These are phyloP conservation scores for Aspergillus sp. DNA, from an alignment of 2,329 filamentous ascomycete species.

Conservation along the genomic window DNA sequence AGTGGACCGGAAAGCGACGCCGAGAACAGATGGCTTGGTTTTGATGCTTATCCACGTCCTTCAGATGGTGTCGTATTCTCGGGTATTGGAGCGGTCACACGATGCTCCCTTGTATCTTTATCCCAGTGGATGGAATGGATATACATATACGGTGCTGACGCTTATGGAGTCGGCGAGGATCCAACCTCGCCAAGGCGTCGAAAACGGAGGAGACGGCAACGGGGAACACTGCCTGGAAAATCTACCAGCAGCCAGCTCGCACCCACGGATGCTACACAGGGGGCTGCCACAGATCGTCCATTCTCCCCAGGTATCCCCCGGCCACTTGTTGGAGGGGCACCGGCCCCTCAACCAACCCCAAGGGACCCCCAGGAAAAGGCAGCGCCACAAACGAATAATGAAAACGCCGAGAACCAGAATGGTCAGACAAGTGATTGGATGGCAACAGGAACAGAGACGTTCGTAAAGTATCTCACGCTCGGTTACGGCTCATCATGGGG, in stretches of 20 bases:
- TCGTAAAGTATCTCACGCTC: conserved; percentile 52
- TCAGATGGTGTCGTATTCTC: conserved; percentile 86
- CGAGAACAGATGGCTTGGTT: conserved; percentile 69
- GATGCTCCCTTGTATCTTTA: conserved; percentile 68
- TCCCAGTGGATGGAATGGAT: conserved; percentile 87
- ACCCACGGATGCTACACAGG: conserved; percentile 7
- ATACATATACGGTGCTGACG: conserved; percentile 77
- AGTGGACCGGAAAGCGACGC: conserved; percentile 23
- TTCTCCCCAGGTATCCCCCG: conserved; percentile 45
- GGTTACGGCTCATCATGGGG: conserved; percentile 52
- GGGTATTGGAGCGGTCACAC: conserved; percentile 71
- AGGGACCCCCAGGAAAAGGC: conserved; percentile 14
- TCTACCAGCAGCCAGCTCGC: conserved; percentile 6
- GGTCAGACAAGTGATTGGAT: conserved; percentile 27
- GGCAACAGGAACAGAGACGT: conserved; percentile 41
- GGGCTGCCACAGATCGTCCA: conserved; percentile 21
- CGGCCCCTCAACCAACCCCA: conserved; percentile 18
- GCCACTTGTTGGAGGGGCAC: conserved; percentile 37
- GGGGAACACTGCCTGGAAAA: conserved; percentile 20
- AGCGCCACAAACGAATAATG: conserved; percentile 15
- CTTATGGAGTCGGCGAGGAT: conserved; percentile 82
- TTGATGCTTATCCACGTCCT: conserved; percentile 63
- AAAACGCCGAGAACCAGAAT: conserved; percentile 16
- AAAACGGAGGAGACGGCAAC: conserved; percentile 34
- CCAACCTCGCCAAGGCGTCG: conserved; percentile 64